Evolutionary conservation across 495 filamentous ascomycete species (phyloP), one percentile per base, ranked within the genome.

Genomic region (Immersiella caudata): DNA sequence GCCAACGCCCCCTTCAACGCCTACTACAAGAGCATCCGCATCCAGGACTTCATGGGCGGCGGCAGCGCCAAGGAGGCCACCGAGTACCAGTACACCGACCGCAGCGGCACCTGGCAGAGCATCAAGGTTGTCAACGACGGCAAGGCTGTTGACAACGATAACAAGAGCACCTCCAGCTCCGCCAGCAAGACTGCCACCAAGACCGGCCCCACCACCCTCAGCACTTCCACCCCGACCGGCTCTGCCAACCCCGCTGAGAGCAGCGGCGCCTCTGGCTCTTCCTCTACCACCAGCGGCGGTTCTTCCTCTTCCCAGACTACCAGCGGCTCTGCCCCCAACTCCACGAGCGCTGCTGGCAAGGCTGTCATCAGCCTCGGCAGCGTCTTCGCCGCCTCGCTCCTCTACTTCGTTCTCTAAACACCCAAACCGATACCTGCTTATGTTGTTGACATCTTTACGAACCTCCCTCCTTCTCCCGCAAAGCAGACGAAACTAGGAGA

Each of bases 41-140:
- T 94, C 70, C 84, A 84, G 60, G 95, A 99, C 81, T 97, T 94
- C 82, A 93, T 93, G 66, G 95, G 92, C 56, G 95, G 93, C 63
- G 86, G 83, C 4, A 82, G 87, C 69, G 66, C 67, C 67, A 94
- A 91, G 40, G 69, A 67, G 29, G 74, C 74, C 51, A 74, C 64
- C 79, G 82, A 86, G 73, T 99, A 99, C 82, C 78, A 79, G 52
- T 99, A 97, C 79, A 79, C 82, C 46, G 89, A 90, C 74, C 83
- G 83, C 60, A 87, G 79, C 68, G 95, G 95, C 60, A 86, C 81
- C 27, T 96, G 88, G 87, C 63, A 88, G 71, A 93, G 89, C 66
- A 97, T 99, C 78, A 82, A 84, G 66, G 85, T 94, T 16, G 80
- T 83, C 64, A 86, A 91, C 40, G 84, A 87, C n/a, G 90, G 88